A percentile compares a stretch with the other conserved stretches of the same genome.
These are phyloP conservation scores for Phytopythium helicoides DNA, from an alignment of 352 stramenopile genomes.

Conservation along the genomic window DNA sequence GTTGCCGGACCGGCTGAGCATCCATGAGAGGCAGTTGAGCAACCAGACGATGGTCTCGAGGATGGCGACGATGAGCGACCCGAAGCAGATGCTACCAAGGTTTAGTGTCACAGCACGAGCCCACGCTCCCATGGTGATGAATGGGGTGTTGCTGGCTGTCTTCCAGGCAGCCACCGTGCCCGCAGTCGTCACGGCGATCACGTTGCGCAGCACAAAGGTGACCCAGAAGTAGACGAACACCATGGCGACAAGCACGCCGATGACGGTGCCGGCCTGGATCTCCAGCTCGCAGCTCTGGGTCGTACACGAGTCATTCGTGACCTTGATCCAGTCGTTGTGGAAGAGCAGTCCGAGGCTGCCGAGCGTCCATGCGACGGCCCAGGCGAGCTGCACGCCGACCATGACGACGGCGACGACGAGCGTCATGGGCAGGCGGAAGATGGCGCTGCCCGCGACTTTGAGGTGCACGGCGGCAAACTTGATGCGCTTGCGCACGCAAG, in stretches of 20 bases:
- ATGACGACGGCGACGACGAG: slow-evolving; percentile 81
- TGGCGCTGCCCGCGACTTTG: slow-evolving; percentile 79
- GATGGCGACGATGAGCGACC: slow-evolving; percentile 89
- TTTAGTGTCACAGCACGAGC: slow-evolving; percentile 84
- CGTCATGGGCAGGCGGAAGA: slow-evolving; percentile 84
- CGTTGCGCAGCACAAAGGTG: slow-evolving; percentile 82
- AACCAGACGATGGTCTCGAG: slow-evolving; percentile 79
- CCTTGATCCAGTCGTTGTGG: slow-evolving; percentile 62
- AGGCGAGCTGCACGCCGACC: slow-evolving; percentile 85
- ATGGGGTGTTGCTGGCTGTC: slow-evolving; percentile 63
- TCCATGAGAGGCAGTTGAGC: slow-evolving; percentile 60
- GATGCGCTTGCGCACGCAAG: slow-evolving; percentile 81
- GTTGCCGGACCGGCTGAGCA: slow-evolving; percentile 62
- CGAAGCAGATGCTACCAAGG: slow-evolving; percentile 92
- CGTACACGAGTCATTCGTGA: slow-evolving; percentile 45
- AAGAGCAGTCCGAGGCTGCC: slow-evolving; percentile 83
- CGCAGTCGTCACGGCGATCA: slow-evolving; percentile 87
- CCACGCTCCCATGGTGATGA: slow-evolving; percentile 76
- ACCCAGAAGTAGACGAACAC: slow-evolving; percentile 94
- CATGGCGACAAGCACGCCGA: slow-evolving; percentile 85
- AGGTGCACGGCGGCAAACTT: slow-evolving; percentile 92
- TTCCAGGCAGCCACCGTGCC: slow-evolving; percentile 91
- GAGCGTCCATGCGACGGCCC: slow-evolving; percentile 84
- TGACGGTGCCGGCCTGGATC: slow-evolving; percentile 37
- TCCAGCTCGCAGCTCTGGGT: slow-evolving; percentile 44